Base-by-base conservation (phyloP, 2,329 filamentous ascomycete genomes). In the Colletotrichum magnum region DNA sequence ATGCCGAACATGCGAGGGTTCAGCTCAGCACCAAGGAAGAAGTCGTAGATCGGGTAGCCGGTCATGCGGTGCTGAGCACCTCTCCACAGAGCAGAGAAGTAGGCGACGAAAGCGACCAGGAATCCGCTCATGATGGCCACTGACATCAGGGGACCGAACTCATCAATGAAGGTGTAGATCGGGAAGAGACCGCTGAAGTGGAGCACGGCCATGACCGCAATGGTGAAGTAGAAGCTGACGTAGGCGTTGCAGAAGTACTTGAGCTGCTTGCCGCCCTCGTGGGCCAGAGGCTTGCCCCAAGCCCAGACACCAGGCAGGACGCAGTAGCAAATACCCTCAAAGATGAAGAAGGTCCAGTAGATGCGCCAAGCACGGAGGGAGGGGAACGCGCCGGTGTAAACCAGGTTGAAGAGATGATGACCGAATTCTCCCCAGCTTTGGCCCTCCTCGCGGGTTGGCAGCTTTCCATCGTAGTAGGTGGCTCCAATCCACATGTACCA, bases 401-500 rank as follows among this genome's bases (percentile, higher is more conserved):
- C 88, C 68, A 96, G 83, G 70, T 89, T 75, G 68, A 82, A 86
- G 79, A 97, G 78, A 73, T 94, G 90, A 70, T 84, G 79, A 61
- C 88, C 83, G 78, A 96, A 97, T 26, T 94, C 89, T 10, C 75
- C 73, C 74, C 87, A 86, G 74, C 84, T 89, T 82, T 95, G 85
- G 45, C 87, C 91, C 57, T 86, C 77, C 6, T 83, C 83, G 1
- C 88, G 92, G 47, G 83, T 82, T n/a, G 94, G 94, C 53, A 94
- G 84, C 72, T 91, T 89, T 72, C 94, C 94, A 77, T 93, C 85
- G 82, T 97, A 97, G 82, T 94, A 95, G 58, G 90, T 94, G 45
- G 94, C 92, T 59, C 94, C 94, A 79, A 96, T 91, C 93, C 94
- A 97, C 94, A 97, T 95, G 83, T 96, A 97, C 86, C 92, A 97